These are phyloP conservation scores for Sporothrix mexicana DNA, from an alignment of 2,329 filamentous ascomycete genomes.

Conservation along the genomic window DNA sequence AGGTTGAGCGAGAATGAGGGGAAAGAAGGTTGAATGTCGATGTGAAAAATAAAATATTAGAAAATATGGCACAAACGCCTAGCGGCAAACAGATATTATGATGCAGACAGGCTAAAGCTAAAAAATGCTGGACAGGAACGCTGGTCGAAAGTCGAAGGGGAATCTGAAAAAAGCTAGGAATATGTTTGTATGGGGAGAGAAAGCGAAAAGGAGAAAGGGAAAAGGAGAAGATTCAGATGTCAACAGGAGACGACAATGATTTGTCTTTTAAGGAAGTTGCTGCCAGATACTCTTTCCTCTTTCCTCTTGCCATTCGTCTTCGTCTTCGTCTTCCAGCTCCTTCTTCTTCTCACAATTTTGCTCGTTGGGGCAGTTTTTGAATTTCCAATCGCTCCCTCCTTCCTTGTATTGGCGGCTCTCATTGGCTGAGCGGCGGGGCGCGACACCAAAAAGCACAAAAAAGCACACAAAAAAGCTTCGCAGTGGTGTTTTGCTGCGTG, in stretches of 20 bases:
- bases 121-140: background rate
- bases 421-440: constrained; percentile 2
- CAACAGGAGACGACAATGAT: background rate
- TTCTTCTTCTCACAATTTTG: background rate
- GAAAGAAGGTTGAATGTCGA: background rate
- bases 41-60: background rate
- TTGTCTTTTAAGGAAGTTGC: constrained; percentile 14
- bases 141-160: background rate
- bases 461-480: constrained; percentile 18
- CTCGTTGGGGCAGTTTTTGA: background rate
- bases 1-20: background rate
- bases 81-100: constrained; percentile 26
- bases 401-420: background rate
- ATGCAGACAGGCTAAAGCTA: constrained; percentile 10
- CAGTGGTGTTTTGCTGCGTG: background rate
- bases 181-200: background rate
- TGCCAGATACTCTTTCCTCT: constrained; percentile 8
- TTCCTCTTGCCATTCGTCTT: too few species aligned
- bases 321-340: constrained; percentile 11
- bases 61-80: constrained; percentile 20
- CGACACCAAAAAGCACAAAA: background rate
- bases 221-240: background rate
- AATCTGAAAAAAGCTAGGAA: background rate
- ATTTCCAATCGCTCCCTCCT: constrained; percentile 25
- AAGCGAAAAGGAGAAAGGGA: background rate